These are phyloP conservation scores for Primulina huaijiensis DNA, from an alignment of 257 asterid species.

Conservation along the genomic window DNA sequence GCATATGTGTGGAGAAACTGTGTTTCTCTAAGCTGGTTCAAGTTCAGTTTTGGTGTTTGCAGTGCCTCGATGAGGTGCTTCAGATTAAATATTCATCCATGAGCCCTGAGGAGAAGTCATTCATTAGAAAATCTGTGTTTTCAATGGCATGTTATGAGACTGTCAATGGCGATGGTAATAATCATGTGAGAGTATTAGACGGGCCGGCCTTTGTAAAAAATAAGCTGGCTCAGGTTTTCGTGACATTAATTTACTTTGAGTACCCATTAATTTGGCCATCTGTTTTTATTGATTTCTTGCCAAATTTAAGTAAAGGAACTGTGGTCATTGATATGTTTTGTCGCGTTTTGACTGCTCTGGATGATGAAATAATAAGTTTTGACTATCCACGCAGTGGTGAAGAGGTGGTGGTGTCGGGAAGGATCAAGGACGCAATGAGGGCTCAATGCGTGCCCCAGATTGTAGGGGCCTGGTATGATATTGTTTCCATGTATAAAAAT, in stretches of 20 bases:
- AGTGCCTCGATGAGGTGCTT: constrained; percentile 75
- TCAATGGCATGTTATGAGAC: constrained; percentile 65
- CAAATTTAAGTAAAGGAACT: constrained; percentile 65
- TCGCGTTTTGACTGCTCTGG: constrained; percentile 72
- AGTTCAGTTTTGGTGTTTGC: constrained; percentile 96
- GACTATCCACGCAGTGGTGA: constrained; percentile 71
- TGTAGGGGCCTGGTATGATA: constrained; percentile 75
- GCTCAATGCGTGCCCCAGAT: constrained; percentile 81
- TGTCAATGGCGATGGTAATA: constrained; percentile 46
- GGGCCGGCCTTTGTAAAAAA: constrained; percentile 82
- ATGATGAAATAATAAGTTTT: constrained; percentile 80
- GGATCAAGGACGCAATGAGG: constrained; percentile 92
- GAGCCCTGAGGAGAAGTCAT: constrained; percentile 65
- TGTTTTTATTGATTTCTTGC: constrained; percentile 73
- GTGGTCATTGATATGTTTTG: constrained; percentile 88
- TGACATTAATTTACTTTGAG: constrained; percentile 73
- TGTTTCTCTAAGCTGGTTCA: constrained; percentile 57
- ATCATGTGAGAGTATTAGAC: constrained; percentile 52
- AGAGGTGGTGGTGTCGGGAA: constrained; percentile 62
- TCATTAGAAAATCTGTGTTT: constrained; percentile 69
- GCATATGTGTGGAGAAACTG: constrained; percentile 66
- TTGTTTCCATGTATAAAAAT: constrained; percentile 57
- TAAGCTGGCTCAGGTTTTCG: constrained; percentile 93
- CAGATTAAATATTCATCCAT: constrained; percentile 60
- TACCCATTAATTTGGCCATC: constrained; percentile 85